Evolutionary conservation across 768 basidiomycete genomes (phyloP), one percentile per base, ranked within the genome.

Genomic region (Trametes elegans): DNA sequence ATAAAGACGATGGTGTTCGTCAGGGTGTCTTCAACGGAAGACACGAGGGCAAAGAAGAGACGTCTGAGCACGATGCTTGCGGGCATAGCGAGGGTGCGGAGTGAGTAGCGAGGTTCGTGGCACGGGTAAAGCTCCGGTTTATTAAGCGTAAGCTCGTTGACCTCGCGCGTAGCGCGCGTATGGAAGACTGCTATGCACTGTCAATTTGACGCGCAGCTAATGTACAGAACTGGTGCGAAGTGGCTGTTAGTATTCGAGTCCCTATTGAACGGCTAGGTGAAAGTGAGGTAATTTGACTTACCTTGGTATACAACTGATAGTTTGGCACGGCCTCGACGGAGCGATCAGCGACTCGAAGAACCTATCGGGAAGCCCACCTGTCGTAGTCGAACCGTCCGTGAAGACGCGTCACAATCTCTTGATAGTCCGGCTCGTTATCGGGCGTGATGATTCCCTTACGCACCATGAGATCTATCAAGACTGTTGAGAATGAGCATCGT

Each of bases 381-480:
- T 83, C 81, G 54, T 81, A 82, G 55, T 84, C 82, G 60, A 90
- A 90, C 32, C 76, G 68, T 10, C 86, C 81, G 64, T 92, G 91
- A n/a, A 93, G 66, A 7, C 84, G 78, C 11, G 87, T 87, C 10
- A 81, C 62, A 36, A 97, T 87, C 67, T 92, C 85, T 70, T 88
- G 71, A 65, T 80, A 95, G 56, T 90, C 76, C 1, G 88, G 84
- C 66, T 98, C 97, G 55, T 86, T 90, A 57, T 96, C 94, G 0
- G 92, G 82, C 0, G 92, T 95, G 47, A 98, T 75, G 57, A 85
- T 77, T 0, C 94, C 94, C 55, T 88, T 85, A 1, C 95, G 82
- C 45, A 98, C 80, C 69, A 98, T 79, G 55, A 98, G 86, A 69
- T 98, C 95, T 41, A 98, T 74, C 43, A 98, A 73, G 14, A 94